phyloP scores from a whole-genome alignment of 2,329 filamentous ascomycete genomes.

The Corynespora cassiicola region DNA sequence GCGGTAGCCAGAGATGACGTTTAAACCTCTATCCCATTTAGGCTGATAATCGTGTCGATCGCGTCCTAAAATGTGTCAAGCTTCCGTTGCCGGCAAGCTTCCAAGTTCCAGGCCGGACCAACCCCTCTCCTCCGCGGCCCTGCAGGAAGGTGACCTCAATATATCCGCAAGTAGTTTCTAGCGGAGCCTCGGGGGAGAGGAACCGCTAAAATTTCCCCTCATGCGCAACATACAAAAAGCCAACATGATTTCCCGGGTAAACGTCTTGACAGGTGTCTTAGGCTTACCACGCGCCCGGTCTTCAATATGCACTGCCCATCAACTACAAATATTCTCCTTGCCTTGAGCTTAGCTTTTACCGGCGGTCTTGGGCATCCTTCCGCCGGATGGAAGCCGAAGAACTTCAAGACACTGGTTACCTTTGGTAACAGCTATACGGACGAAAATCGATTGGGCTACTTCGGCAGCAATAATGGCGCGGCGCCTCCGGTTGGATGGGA shows the following conservation, averaged over 20 bases:
- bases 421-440: slow-evolving; percentile 83
- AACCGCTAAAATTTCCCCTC: slow-evolving; percentile 11
- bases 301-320: slow-evolving; percentile 22
- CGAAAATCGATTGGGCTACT: slow-evolving; percentile 70
- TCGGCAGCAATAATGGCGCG: slow-evolving; percentile 60
- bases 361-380: slow-evolving; percentile 15
- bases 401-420: slow-evolving; percentile 69
- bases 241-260: too few species aligned
- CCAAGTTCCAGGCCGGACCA: slow-evolving; percentile 10
- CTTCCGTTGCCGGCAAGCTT: slow-evolving; percentile 11
- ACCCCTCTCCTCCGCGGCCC: slow-evolving; percentile 12
- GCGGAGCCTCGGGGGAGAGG: slow-evolving; percentile 19
- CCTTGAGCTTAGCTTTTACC: slow-evolving; percentile 25
- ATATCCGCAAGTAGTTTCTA: slow-evolving; percentile 3
- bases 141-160: slow-evolving; percentile 20
- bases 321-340: slow-evolving; percentile 26
- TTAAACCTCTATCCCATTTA: slow-evolving; percentile 26
- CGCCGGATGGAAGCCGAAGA: slow-evolving; percentile 47
- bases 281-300: slow-evolving; percentile 18
- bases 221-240: too few species aligned
- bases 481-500: slow-evolving; percentile 69
- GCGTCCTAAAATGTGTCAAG: slow-evolving; percentile 18
- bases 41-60: slow-evolving; percentile 27
- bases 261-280: slow-evolving; percentile 6
- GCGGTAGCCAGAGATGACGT: too few species aligned